These are phyloP conservation scores for Meredithiella fracta DNA, from an alignment of 2,329 filamentous ascomycete species.

Conservation along the genomic window DNA sequence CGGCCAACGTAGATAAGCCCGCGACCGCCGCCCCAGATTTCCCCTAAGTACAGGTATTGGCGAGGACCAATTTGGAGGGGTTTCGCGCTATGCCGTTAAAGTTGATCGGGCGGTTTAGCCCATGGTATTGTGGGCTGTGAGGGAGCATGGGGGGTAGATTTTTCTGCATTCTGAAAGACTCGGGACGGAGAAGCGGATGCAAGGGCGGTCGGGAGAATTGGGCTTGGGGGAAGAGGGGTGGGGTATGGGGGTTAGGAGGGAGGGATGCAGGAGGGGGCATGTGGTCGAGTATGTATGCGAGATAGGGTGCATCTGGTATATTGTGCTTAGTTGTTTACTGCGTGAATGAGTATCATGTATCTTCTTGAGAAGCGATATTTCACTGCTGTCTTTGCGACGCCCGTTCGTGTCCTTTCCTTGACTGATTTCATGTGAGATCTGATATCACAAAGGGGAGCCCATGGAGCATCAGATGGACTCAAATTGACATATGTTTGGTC, in stretches of 20 bases:
- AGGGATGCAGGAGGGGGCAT: background rate
- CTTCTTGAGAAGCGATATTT: too few species aligned
- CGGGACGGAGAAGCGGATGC: background rate
- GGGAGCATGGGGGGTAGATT: background rate
- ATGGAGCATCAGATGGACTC: too few species aligned
- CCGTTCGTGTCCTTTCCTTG: too few species aligned
- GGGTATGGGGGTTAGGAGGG: background rate
- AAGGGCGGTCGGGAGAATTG: slow-evolving; percentile 3
- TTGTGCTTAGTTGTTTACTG: too few species aligned
- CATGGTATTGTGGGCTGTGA: too few species aligned
- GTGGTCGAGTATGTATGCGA: background rate
- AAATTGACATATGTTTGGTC: too few species aligned
- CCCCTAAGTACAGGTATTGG: background rate
- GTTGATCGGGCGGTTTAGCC: background rate
- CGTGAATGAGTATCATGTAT: too few species aligned
- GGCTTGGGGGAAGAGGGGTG: background rate
- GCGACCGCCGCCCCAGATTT: background rate
- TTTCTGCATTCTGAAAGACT: background rate
- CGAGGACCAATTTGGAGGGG: background rate
- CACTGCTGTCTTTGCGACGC: too few species aligned
- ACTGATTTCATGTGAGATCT: too few species aligned
- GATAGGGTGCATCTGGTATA: background rate
- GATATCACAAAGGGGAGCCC: too few species aligned
- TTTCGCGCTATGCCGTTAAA: background rate
- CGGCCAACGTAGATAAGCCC: background rate